Evolutionary conservation across 208 protist genomes (phyloP), one percentile per base, ranked within the genome.

Genomic region (Zelonia costaricensis): DNA sequence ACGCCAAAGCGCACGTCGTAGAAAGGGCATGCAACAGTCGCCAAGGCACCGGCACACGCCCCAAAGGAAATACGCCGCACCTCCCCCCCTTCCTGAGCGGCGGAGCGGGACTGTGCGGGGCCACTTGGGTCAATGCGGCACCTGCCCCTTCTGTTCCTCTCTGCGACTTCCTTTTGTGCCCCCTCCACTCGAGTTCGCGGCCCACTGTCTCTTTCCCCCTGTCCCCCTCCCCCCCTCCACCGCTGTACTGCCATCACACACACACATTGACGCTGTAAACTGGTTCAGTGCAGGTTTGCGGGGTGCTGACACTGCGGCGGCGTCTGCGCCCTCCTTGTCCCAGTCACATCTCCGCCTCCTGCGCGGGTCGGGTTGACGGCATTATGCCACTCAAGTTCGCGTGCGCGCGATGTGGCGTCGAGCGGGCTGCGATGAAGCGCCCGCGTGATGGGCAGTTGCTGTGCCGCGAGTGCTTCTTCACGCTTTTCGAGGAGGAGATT

Each of bases 401-500:
- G 16, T 97, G 92, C 45, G 53, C 47, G n/a, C 67, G 53, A 20
- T 97, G 92, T 59, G 10, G 65, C 40, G 69, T 48, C 15, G 62
- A 68, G 16, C 72, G 75, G 22, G 86, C 85, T 7, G 76, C 80
- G 15, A 48, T 98, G 38, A 96, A 96, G 62, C 80, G 97, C 15
- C 96, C 97, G 8, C 95, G 92, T 54, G 94, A 88, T 43, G 88
- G 84, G 1, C 48, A 90, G 43, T 60, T 97, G 23, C 67, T 99
- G 15, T 99, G 98, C 67, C 84, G 84, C 36, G 82, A 83, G 56
- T 99, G 98, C 70, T 99, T 99, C 69, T 98, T 97, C 47, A 35
- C 64, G 4, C 62, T 92, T 0, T 98, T 99, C 60, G 97, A 99
- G 69, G 69, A 57, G 15, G 97, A 99, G 69, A 88, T 99, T 4